A percentile compares a stretch with the other conserved stretches of the same genome.
Conservation (phyloP, 306 rosid genomes). For the Sechiopsis laciniata region DNA sequence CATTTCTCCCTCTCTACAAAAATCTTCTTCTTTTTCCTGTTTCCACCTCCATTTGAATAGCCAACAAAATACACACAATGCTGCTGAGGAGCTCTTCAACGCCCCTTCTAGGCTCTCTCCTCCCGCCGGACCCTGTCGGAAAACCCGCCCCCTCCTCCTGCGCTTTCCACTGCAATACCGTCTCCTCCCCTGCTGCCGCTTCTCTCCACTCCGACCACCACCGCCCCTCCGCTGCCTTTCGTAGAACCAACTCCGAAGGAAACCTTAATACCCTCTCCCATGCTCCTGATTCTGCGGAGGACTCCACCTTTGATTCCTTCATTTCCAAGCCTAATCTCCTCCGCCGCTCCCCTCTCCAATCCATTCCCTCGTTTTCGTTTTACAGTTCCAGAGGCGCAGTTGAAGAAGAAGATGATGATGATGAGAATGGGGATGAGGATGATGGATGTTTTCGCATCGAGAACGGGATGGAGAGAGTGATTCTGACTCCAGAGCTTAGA, state of each 20-base stretch:
- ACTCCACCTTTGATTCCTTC: constrained; percentile 23
- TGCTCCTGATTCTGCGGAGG: constrained; percentile 32
- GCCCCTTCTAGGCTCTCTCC: constrained; percentile 78
- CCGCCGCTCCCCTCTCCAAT: constrained; percentile 32
- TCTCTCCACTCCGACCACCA: no score
- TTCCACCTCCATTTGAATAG: not conserved
- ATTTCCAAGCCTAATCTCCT: constrained; percentile 23
- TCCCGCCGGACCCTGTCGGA: constrained; percentile 41
- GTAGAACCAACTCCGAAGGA: constrained; percentile 81
- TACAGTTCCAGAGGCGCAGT: not conserved
- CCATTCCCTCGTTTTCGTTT: constrained; percentile 51
- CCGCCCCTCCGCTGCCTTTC: constrained; percentile 37
- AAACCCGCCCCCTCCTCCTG: constrained; percentile 30
- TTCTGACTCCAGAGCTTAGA: not conserved
- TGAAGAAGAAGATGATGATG: constrained; percentile 36
- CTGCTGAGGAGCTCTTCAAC: constrained; percentile 83
- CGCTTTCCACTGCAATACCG: constrained; percentile 23
- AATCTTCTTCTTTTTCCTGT: not conserved
- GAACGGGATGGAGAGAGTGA: constrained; percentile 15
- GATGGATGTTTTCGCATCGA: constrained; percentile 4
- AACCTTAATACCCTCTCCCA: constrained; percentile 51
- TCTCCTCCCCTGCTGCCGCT: constrained; percentile 30
- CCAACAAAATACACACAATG: constrained; percentile 25
- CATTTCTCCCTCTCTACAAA: not conserved
- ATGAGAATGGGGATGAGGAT: constrained; percentile 39